A percentile compares a stretch with the other conserved stretches of the same genome.
These are phyloP conservation scores for Pelargonium australe DNA, from an alignment of 441 rosid species.

Conservation along the genomic window DNA sequence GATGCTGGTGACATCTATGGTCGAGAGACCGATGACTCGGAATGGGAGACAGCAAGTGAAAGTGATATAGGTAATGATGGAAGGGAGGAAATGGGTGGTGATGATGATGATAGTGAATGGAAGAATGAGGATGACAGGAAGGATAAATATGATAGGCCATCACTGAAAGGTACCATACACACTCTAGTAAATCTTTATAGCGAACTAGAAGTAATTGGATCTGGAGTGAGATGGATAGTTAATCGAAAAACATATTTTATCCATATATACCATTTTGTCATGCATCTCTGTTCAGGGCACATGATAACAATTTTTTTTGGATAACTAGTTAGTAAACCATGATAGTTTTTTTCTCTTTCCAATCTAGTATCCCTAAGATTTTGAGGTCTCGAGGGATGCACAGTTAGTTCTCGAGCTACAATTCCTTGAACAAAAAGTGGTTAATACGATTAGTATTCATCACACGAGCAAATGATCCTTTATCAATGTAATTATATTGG, in stretches of 20 bases:
- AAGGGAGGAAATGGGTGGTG: slow-evolving; percentile 62
- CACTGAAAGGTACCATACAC: slow-evolving; percentile 53
- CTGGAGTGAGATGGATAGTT: background rate
- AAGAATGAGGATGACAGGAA: slow-evolving; percentile 55
- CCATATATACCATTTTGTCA: background rate
- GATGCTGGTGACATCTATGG: slow-evolving; percentile 58
- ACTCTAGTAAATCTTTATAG: background rate
- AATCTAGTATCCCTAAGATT: background rate
- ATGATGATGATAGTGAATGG: slow-evolving; percentile 55
- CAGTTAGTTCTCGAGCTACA: background rate
- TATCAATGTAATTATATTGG: too few species aligned
- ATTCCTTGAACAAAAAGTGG: background rate
- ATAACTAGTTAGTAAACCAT: background rate
- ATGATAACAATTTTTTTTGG: background rate
- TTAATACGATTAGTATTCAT: too few species aligned
- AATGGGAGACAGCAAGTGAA: slow-evolving; percentile 95
- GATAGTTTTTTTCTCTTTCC: background rate
- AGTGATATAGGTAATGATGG: slow-evolving; percentile 85
- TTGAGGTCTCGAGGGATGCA: background rate
- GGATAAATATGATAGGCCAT: slow-evolving; percentile 49
- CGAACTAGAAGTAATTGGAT: background rate
- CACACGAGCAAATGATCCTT: too few species aligned
- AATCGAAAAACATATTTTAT: background rate
- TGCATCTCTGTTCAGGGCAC: background rate
- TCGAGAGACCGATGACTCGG: slow-evolving; percentile 72